A percentile compares a stretch with the other conserved stretches of the same genome.
Evolutionary conservation across 208 protist species (phyloP).

Genomic region (Lotmaria passim): DNA sequence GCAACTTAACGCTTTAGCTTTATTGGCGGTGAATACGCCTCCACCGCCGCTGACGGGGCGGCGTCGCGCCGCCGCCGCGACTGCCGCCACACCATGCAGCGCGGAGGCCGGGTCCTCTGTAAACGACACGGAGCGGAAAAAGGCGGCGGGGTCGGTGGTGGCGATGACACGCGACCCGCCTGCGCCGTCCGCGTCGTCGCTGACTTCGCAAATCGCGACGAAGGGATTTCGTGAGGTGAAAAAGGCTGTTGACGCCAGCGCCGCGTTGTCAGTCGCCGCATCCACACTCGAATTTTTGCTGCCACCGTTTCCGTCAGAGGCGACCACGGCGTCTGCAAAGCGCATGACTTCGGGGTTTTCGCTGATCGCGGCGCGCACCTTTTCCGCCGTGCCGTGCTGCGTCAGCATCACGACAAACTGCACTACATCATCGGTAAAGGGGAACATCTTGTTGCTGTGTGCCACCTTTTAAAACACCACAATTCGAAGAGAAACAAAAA

Average conservation of each 20-base stretch:
- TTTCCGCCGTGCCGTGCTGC: slow-evolving; percentile 46
- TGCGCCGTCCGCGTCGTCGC: neutral
- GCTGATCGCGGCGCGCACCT: slow-evolving; percentile 59
- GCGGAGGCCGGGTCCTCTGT: neutral
- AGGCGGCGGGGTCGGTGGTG: slow-evolving; percentile 41
- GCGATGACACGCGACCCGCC: slow-evolving; percentile 36
- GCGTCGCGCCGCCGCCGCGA: neutral
- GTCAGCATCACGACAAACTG: slow-evolving; percentile 60
- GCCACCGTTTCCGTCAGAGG: neutral
- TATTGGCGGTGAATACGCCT: neutral
- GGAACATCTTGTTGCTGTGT: neutral
- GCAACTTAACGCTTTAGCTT: slow-evolving; percentile 30
- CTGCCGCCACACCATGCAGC: slow-evolving; percentile 1
- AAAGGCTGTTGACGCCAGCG: neutral
- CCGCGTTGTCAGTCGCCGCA: neutral
- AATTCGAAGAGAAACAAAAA: slow-evolving; percentile 18
- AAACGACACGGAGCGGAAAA: slow-evolving; percentile 31
- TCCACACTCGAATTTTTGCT: no score
- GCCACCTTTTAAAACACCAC: no score
- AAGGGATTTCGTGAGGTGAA: neutral
- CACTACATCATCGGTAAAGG: slow-evolving; percentile 64
- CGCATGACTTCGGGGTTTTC: slow-evolving; percentile 30
- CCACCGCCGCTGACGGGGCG: neutral
- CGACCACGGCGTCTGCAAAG: slow-evolving; percentile 22
- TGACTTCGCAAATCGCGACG: slow-evolving; percentile 27